Conservation (phyloP, 2,329 filamentous ascomycete species). For the Cadophora luteo-olivacea region DNA sequence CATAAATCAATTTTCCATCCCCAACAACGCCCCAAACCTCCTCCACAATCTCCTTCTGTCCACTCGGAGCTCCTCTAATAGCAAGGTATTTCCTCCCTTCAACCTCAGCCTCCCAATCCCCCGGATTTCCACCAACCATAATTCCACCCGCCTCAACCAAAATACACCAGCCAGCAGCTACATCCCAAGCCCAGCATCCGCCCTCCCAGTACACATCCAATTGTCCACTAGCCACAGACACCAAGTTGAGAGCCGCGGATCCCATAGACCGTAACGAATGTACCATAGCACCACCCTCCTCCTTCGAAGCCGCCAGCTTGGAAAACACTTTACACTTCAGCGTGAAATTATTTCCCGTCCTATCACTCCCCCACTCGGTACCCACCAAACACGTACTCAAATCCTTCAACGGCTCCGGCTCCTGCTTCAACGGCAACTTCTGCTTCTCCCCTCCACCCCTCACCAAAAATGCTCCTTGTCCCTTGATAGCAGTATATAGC, state of each 20-base stretch:
- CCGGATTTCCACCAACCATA: slow-evolving; percentile 76
- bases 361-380: slow-evolving; percentile 75
- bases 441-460: slow-evolving; percentile 47
- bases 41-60: slow-evolving; percentile 66
- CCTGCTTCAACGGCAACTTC: slow-evolving; percentile 53
- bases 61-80: slow-evolving; percentile 63
- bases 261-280: slow-evolving; percentile 75
- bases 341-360: slow-evolving; percentile 73
- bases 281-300: slow-evolving; percentile 75
- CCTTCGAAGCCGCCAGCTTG: slow-evolving; percentile 62
- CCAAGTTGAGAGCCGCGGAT: slow-evolving; percentile 77
- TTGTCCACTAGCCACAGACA: slow-evolving; percentile 72
- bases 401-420: slow-evolving; percentile 62
- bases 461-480: slow-evolving; percentile 66
- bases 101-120: slow-evolving; percentile 68
- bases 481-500: slow-evolving; percentile 72
- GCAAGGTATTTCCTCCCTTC: slow-evolving; percentile 68
- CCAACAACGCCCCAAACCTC: slow-evolving; percentile 70
- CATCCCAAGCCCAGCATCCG: slow-evolving; percentile 86
- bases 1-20: slow-evolving; percentile 58
- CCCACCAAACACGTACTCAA: slow-evolving; percentile 70
- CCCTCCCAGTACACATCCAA: slow-evolving; percentile 83
- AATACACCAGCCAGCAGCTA: slow-evolving; percentile 82
- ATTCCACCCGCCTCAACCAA: slow-evolving; percentile 75
- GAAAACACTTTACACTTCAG: slow-evolving; percentile 72